phyloP scores from a whole-genome alignment of 257 asterid genomes.

The Solanum peruvianum region DNA sequence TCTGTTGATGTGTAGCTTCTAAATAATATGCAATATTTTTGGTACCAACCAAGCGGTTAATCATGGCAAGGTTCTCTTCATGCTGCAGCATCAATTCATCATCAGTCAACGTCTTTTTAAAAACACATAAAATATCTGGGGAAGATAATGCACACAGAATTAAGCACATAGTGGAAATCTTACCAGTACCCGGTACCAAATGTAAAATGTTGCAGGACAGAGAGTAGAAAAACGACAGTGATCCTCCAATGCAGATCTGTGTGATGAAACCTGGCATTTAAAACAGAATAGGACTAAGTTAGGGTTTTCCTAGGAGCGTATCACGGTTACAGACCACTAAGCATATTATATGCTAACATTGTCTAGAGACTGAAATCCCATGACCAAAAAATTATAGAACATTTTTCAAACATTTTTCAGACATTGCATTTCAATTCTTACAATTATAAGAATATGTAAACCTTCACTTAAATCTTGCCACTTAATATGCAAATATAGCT shows the following conservation, averaged over 20 bases:
- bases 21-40: not conserved
- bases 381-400: not conserved
- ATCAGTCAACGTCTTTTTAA: slow-evolving; percentile 13
- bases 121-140: not conserved
- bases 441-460: not conserved
- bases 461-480: not conserved
- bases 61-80: slow-evolving; percentile 58
- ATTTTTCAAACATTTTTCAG: not conserved
- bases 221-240: slow-evolving; percentile 44
- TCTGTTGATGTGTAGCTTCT: not conserved
- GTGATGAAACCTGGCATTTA: slow-evolving; percentile 38
- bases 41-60: slow-evolving; percentile 61
- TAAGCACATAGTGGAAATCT: slow-evolving; percentile 5
- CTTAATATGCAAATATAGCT: not conserved
- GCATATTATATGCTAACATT: not conserved
- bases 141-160: not conserved
- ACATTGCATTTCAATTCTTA: not conserved
- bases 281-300: not conserved
- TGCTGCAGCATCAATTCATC: slow-evolving; percentile 42
- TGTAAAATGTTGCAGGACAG: slow-evolving; percentile 49
- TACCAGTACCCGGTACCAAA: slow-evolving; percentile 84
- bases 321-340: not conserved
- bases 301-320: not conserved
- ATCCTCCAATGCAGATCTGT: slow-evolving; percentile 30
- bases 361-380: not conserved